Conservation (phyloP, 352 stramenopile genomes). For the Detonula confervacea region DNA sequence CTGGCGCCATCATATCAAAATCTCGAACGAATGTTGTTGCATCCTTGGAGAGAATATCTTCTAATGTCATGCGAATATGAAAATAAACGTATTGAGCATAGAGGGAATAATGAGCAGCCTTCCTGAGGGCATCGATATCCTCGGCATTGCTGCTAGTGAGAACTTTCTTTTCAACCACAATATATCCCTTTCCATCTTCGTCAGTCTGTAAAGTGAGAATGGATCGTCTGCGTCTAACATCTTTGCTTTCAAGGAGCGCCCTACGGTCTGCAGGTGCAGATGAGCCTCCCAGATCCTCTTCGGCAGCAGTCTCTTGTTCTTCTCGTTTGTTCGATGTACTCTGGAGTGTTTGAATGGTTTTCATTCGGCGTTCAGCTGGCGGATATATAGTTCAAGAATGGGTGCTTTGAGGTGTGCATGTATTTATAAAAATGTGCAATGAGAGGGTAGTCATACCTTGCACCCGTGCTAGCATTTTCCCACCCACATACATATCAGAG, state of each 20-base stretch:
- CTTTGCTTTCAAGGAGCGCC: neutral
- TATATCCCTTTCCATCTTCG: slow-evolving; percentile 5
- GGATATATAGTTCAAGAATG: too few species aligned
- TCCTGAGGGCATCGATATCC: slow-evolving; percentile 18
- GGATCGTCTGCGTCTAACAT: neutral
- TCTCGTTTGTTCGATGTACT: neutral
- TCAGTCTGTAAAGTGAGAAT: slow-evolving; percentile 30
- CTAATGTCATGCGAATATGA: slow-evolving; percentile 14
- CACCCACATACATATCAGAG: slow-evolving; percentile 52
- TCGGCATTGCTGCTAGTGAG: slow-evolving; percentile 12
- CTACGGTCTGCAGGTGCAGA: neutral
- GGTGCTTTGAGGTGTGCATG: too few species aligned
- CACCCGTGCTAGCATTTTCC: slow-evolving; percentile 42
- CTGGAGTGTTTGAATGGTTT: slow-evolving; percentile 32
- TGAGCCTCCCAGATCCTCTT: neutral
- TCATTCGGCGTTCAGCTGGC: slow-evolving; percentile 27
- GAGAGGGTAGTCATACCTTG: too few species aligned
- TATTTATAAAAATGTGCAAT: too few species aligned
- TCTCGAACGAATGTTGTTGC: slow-evolving; percentile 33
- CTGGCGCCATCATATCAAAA: slow-evolving; percentile 19
- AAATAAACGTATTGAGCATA: slow-evolving; percentile 44
- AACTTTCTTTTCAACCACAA: slow-evolving; percentile 23
- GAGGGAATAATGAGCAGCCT: slow-evolving; percentile 33
- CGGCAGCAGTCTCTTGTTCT: neutral
- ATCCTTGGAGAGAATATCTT: slow-evolving; percentile 34